phyloP scores from a whole-genome alignment of 2,329 filamentous ascomycete species.

The Eurotiales sp. region DNA sequence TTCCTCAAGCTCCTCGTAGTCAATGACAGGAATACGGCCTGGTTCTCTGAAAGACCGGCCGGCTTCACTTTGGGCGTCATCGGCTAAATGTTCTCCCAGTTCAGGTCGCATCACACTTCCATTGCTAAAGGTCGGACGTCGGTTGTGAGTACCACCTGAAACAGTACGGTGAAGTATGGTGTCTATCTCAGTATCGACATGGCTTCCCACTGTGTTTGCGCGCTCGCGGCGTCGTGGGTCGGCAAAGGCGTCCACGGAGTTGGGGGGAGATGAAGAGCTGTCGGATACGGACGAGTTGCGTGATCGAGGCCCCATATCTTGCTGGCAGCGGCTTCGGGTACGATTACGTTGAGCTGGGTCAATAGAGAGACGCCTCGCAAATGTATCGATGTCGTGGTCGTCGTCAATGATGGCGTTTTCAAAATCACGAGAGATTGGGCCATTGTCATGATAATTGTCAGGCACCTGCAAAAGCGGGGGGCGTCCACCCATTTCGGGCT shows the following conservation, averaged over 20 bases:
- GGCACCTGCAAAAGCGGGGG: constrained; percentile 46
- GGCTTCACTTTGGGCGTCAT: constrained; percentile 65
- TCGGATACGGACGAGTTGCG: constrained; percentile 50
- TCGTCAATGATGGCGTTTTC: constrained; percentile 83
- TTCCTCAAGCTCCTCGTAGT: constrained; percentile 91
- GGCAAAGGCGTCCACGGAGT: constrained; percentile 96
- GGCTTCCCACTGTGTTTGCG: constrained; percentile 62
- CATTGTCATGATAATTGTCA: constrained; percentile 40
- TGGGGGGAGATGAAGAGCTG: constrained; percentile 80
- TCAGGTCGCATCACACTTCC: constrained; percentile 54
- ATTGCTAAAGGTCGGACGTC: constrained; percentile 58
- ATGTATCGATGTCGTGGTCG: constrained; percentile 44
- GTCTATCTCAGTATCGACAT: constrained; percentile 51
- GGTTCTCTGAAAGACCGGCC: constrained; percentile 75
- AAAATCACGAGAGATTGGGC: constrained; percentile 70
- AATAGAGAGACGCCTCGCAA: constrained; percentile 37
- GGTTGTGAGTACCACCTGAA: constrained; percentile 64
- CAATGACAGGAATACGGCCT: constrained; percentile 76
- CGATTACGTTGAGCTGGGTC: constrained; percentile 39
- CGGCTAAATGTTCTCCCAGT: constrained; percentile 31
- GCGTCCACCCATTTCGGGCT: constrained; percentile 48
- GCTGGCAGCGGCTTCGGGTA: constrained; percentile 33
- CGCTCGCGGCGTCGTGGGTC: constrained; percentile 82
- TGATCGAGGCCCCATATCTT: constrained; percentile 40
- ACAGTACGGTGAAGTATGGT: constrained; percentile 65